Percentiles rank a stretch among this genome's conserved stretches.
Conservation (phyloP, 2,329 filamentous ascomycete species). For the Coniella vitis region DNA sequence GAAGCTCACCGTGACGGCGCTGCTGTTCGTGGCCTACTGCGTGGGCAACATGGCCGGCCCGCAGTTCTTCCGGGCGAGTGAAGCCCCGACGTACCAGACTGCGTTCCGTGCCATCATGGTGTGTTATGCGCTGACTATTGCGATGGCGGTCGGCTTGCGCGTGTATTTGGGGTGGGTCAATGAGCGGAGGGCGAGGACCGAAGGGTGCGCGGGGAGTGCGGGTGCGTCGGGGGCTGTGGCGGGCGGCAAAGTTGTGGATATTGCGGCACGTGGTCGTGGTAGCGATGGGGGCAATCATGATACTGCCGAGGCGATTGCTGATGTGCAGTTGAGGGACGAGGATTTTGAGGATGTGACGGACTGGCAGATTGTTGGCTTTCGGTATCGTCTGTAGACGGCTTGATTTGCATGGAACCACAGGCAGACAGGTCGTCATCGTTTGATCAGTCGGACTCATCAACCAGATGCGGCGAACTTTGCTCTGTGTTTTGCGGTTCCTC, state of each 20-base stretch:
- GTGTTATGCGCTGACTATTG: constrained; percentile 45
- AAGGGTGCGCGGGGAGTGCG: constrained; percentile 39
- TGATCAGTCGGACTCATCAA: too few species aligned
- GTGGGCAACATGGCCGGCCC: constrained; percentile 50
- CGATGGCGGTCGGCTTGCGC: constrained; percentile 37
- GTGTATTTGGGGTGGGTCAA: constrained; percentile 42
- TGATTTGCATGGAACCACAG: not conserved
- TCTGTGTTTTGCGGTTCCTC: too few species aligned
- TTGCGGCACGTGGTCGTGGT: too few species aligned
- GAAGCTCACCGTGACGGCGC: constrained; percentile 51
- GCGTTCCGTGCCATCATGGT: constrained; percentile 50
- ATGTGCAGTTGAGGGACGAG: constrained; percentile 32
- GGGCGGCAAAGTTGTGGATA: constrained; percentile 28
- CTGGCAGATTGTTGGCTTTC: constrained; percentile 51
- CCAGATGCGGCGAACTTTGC: too few species aligned
- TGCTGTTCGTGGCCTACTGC: constrained; percentile 49
- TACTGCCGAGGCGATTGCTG: constrained; percentile 25
- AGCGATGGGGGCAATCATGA: too few species aligned
- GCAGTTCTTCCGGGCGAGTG: constrained; percentile 43
- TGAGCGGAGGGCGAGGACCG: constrained; percentile 30
- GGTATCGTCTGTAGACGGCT: constrained; percentile 37
- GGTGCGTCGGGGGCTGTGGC: constrained; percentile 34
- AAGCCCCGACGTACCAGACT: constrained; percentile 45
- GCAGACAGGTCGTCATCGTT: too few species aligned
- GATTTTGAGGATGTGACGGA: constrained; percentile 54